Evolutionary conservation across 2,329 filamentous ascomycete genomes (phyloP).

Genomic region (Escovopsis sp.): DNA sequence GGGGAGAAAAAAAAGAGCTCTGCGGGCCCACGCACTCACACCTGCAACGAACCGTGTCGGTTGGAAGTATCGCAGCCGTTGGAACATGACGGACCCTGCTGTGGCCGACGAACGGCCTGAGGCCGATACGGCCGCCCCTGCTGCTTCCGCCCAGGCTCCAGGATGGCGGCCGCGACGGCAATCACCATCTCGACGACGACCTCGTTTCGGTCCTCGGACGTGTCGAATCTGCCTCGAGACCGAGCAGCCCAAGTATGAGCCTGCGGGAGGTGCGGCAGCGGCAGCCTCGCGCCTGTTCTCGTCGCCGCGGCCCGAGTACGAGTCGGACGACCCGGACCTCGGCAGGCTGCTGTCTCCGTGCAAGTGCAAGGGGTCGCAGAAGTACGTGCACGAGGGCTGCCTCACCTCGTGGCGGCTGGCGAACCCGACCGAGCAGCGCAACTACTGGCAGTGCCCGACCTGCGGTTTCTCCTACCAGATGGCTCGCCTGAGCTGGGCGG

Average conservation of each 20-base stretch:
- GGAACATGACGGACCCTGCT: neutral
- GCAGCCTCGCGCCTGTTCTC: slow-evolving; percentile 17
- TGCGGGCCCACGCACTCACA: no score
- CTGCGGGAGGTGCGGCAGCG: slow-evolving; percentile 15
- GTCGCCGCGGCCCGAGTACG: slow-evolving; percentile 37
- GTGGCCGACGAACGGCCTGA: neutral
- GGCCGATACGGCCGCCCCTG: no score
- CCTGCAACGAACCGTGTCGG: no score
- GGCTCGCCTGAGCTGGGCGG: slow-evolving; percentile 60
- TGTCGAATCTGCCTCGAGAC: slow-evolving; percentile 84
- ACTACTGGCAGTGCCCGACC: slow-evolving; percentile 78
- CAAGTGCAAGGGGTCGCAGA: slow-evolving; percentile 81
- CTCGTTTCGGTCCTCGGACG: slow-evolving; percentile 52
- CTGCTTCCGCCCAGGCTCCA: neutral
- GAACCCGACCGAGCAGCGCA: slow-evolving; percentile 47
- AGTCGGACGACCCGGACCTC: slow-evolving; percentile 56
- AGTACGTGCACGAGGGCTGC: slow-evolving; percentile 89
- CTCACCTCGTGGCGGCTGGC: slow-evolving; percentile 68
- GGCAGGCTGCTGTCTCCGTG: slow-evolving; percentile 79
- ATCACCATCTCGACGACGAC: no score
- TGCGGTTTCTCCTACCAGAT: slow-evolving; percentile 74
- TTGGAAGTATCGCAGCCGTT: no score
- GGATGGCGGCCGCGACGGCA: slow-evolving; percentile 1
- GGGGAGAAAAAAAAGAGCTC: no score
- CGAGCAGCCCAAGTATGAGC: slow-evolving; percentile 35